These are phyloP conservation scores for Ceratocystis ficicola DNA, from an alignment of 2,329 filamentous ascomycete species.

Conservation along the genomic window DNA sequence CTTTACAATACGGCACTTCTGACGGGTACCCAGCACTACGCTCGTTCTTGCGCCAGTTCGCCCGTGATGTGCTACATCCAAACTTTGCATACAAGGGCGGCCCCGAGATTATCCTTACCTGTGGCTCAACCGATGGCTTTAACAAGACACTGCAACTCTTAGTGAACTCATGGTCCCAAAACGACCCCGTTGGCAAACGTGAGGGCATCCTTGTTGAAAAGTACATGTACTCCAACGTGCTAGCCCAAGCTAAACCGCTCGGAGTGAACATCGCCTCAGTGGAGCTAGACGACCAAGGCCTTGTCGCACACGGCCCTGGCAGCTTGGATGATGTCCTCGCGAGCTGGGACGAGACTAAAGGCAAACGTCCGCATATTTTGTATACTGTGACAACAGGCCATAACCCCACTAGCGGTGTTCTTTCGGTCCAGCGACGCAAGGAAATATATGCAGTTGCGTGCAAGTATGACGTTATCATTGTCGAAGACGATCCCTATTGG, in stretches of 20 bases:
- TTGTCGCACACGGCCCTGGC: conserved; percentile 60
- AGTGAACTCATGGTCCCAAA: conserved; percentile 57
- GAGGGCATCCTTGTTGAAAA: conserved; percentile 69
- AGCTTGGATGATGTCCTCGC: conserved; percentile 65
- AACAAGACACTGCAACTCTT: conserved; percentile 65
- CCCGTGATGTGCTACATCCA: conserved; percentile 63
- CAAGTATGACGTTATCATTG: conserved; percentile 76
- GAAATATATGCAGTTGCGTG: conserved; percentile 71
- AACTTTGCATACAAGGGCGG: conserved; percentile 66
- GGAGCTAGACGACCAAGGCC: conserved; percentile 65
- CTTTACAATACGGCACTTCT: conserved; percentile 77
- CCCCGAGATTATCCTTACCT: conserved; percentile 65
- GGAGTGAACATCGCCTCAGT: conserved; percentile 65
- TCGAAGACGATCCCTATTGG: conserved; percentile 95
- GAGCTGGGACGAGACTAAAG: conserved; percentile 66
- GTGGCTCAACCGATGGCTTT: conserved; percentile 77
- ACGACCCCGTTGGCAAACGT: conserved; percentile 54
- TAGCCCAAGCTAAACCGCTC: conserved; percentile 53
- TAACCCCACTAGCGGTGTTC: conserved; percentile 69
- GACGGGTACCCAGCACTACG: conserved; percentile 69
- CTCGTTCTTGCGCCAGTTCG: conserved; percentile 67
- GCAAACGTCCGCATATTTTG: conserved; percentile 67
- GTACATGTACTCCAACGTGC: conserved; percentile 67
- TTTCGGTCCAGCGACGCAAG: conserved; percentile 60
- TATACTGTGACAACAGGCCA: conserved; percentile 81